phyloP scores from a whole-genome alignment of 495 filamentous ascomycete species.

The Pyronema omphalodes region DNA sequence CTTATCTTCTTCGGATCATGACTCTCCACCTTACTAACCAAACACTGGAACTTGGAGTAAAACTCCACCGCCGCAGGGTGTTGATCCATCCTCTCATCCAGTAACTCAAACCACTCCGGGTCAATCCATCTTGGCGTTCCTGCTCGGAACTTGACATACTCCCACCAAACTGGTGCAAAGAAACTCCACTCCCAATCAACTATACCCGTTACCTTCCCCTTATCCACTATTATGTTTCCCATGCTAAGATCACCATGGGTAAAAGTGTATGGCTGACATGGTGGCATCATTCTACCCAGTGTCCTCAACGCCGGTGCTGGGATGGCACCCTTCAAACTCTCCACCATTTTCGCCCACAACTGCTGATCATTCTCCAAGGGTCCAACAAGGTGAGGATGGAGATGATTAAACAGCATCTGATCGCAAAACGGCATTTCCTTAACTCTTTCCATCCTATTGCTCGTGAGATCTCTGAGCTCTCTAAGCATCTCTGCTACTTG shows the following conservation, averaged over 20 bases:
- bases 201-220: conserved; percentile 17
- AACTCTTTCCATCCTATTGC: conserved; percentile 5
- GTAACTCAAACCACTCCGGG: neutral
- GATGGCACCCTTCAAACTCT: conserved; percentile 7
- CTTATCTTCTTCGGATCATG: neutral
- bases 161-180: conserved; percentile 26
- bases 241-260: conserved; percentile 22
- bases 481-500: conserved; percentile 8
- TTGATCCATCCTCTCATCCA: neutral
- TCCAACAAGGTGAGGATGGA: conserved; percentile 9
- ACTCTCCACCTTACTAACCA: conserved; percentile 1
- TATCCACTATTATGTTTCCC: conserved; percentile 25
- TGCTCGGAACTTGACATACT: conserved; percentile 16
- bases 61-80: neutral
- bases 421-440: conserved; percentile 6
- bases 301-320: conserved; percentile 9
- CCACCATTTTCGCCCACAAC: conserved; percentile 22
- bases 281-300: conserved; percentile 19
- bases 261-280: conserved; percentile 22
- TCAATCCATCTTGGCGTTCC: neutral
- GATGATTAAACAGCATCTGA: conserved; percentile 2
- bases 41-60: neutral
- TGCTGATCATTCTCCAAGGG: conserved; percentile 20
- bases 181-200: conserved; percentile 27
- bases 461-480: conserved; percentile 7